phyloP scores from a whole-genome alignment of 805 yeast genomes.

The Grigorovia transvaalensis region DNA sequence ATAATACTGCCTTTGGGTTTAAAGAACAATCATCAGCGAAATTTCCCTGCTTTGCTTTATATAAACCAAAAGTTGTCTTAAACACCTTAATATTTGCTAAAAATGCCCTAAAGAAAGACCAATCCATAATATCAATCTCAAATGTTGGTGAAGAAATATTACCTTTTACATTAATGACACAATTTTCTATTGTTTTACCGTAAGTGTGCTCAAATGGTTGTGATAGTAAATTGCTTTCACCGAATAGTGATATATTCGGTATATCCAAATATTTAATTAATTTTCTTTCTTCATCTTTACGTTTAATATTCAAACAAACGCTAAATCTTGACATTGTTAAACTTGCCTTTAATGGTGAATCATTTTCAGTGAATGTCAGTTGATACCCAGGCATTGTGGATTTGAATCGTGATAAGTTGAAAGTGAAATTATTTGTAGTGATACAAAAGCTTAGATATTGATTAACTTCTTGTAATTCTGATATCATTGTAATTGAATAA shows the following conservation, averaged over 20 bases:
- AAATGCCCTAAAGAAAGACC: slow-evolving; percentile 29
- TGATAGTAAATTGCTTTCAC: slow-evolving; percentile 32
- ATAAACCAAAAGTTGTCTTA: slow-evolving; percentile 8
- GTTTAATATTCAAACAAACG: slow-evolving; percentile 21
- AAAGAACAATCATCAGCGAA: slow-evolving; percentile 4
- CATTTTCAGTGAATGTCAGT: slow-evolving; percentile 31
- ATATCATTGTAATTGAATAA: slow-evolving; percentile 15
- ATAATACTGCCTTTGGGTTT: slow-evolving; percentile 3
- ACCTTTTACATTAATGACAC: slow-evolving; percentile 30
- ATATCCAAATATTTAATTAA: slow-evolving; percentile 24
- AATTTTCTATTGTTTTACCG: slow-evolving; percentile 16
- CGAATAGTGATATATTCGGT: slow-evolving; percentile 31
- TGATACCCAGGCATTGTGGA: slow-evolving; percentile 39
- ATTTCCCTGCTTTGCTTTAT: background rate
- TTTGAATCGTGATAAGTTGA: slow-evolving; percentile 22
- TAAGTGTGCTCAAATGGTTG: slow-evolving; percentile 26
- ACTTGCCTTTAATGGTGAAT: slow-evolving; percentile 34
- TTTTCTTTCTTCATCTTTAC: slow-evolving; percentile 5
- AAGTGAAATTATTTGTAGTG: slow-evolving; percentile 17
- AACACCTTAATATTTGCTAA: slow-evolving; percentile 21
- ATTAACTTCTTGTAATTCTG: slow-evolving; percentile 13
- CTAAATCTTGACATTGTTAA: slow-evolving; percentile 31
- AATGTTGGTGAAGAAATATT: slow-evolving; percentile 35
- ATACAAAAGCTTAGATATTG: slow-evolving; percentile 16
- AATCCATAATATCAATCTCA: slow-evolving; percentile 35